phyloP scores from a whole-genome alignment of 2,329 filamentous ascomycete species.

The Aspergillus carbonarius region DNA sequence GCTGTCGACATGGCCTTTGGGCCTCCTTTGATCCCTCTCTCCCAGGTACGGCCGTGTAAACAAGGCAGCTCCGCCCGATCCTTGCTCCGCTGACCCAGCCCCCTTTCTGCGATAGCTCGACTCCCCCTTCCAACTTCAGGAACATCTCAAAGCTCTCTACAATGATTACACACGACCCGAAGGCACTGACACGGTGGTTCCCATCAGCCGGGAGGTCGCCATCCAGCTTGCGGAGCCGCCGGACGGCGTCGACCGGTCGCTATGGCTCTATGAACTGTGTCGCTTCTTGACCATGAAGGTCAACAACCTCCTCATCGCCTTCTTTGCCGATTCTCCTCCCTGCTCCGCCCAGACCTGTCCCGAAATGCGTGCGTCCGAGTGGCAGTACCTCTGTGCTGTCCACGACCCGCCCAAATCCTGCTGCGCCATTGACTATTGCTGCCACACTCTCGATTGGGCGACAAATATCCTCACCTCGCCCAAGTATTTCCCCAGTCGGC shows the following conservation, averaged over 20 bases:
- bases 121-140: slow-evolving; percentile 94
- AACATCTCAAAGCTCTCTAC: slow-evolving; percentile 92
- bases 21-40: slow-evolving; percentile 80
- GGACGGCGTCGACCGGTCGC: slow-evolving; percentile 74
- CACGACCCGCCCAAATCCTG: slow-evolving; percentile 96
- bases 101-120: slow-evolving; percentile 66
- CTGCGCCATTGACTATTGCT: slow-evolving; percentile 98
- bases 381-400: slow-evolving; percentile 98
- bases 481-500: slow-evolving; percentile 89
- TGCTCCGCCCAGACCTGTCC: slow-evolving; percentile 89
- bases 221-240: slow-evolving; percentile 76
- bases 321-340: slow-evolving; percentile 85
- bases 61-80: neutral
- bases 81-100: slow-evolving; percentile 7
- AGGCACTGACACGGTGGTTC: slow-evolving; percentile 59
- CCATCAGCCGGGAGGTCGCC: slow-evolving; percentile 75
- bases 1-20: slow-evolving; percentile 91
- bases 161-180: slow-evolving; percentile 70
- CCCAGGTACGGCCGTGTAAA: slow-evolving; percentile 61
- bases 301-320: slow-evolving; percentile 86
- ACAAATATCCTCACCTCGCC: slow-evolving; percentile 90
- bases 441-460: slow-evolving; percentile 97
- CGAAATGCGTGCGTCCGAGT: slow-evolving; percentile 98
- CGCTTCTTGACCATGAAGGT: slow-evolving; percentile 93
- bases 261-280: slow-evolving; percentile 98